Base-by-base conservation (phyloP, 176 grass and related monocot species). In the Panicum miliaceum region DNA sequence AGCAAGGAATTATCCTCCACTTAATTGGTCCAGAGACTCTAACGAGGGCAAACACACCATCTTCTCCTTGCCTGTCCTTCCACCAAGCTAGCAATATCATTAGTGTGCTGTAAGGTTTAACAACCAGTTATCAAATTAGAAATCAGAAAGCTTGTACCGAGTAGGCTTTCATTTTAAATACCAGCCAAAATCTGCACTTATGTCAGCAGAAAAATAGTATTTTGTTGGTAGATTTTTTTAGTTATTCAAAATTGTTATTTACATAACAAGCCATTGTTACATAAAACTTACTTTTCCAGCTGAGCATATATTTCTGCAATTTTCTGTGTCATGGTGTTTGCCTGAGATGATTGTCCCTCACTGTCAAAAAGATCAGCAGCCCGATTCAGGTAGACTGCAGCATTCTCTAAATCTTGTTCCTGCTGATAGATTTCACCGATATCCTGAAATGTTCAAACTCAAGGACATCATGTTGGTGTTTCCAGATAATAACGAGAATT, bases 371-470 rank as follows among this genome's bases (percentile, higher is more conserved):
- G 89, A 76, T 98, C 96, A 46, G 89, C 96, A 22, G 96, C 91
- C 50, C 64, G 82, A 66, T 92, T 88, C 60, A 93, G 89, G 76
- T 85, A 92, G 84, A 87, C 87, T 65, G 92, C 84, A 59, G 96
- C 92, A 56, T 93, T 98, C 36, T 90, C 91, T 73, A 92, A 77
- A 88, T 98, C 82, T 69, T 98, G 87, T 74, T 95, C 87, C 89
- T 95, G 96, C 66, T 89, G 89, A 89, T 93, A 95, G 64, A 98
- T 90, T 12, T 98, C 96, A 88, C 93, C 96, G 61, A 98, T 84
- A 35, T 98, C 93, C 96, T 98, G 90, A 90, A 86, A 82, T 73
- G 42, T 77, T 80, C 63, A 81, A 41, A 91, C 56, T 14, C 52
- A 42, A 76, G 53, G 53, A 23, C 23, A 62, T 62, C 57, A 78